Conservation (phyloP, 2,329 filamentous ascomycete species). For the Cryphonectria naterciae region DNA sequence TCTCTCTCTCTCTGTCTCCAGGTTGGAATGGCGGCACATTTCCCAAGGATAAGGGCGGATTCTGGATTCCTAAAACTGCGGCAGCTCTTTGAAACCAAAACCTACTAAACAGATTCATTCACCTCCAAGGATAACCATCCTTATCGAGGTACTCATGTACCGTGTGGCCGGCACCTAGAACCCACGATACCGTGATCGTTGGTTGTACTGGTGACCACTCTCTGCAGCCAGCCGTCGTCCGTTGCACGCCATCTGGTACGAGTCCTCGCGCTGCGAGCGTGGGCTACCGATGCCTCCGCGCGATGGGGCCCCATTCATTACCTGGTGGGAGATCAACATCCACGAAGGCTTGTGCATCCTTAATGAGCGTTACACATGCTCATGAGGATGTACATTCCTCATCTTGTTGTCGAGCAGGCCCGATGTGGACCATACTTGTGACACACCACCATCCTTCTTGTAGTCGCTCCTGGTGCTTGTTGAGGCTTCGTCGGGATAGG, state of each 20-base stretch:
- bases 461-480: neutral
- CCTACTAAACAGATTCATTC: neutral
- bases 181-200: constrained; percentile 21
- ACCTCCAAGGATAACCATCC: neutral
- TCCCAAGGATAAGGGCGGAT: neutral
- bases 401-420: neutral
- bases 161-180: neutral
- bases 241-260: constrained; percentile 22
- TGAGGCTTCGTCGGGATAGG: neutral
- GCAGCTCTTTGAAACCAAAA: neutral
- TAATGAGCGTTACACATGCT: neutral
- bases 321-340: constrained; percentile 17
- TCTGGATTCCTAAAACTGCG: neutral
- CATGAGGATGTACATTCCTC: neutral
- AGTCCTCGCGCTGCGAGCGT: constrained; percentile 14
- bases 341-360: constrained; percentile 4
- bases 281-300: constrained; percentile 10
- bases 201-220: constrained; percentile 17
- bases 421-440: neutral
- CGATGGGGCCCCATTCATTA: constrained; percentile 1
- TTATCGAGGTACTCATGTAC: neutral
- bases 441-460: neutral
- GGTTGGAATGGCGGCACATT: neutral
- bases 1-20: neutral
- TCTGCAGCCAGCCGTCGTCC: constrained; percentile 25